Evolutionary conservation across 768 basidiomycete species (phyloP).

Genomic region (Leucosporidium yakuticum): DNA sequence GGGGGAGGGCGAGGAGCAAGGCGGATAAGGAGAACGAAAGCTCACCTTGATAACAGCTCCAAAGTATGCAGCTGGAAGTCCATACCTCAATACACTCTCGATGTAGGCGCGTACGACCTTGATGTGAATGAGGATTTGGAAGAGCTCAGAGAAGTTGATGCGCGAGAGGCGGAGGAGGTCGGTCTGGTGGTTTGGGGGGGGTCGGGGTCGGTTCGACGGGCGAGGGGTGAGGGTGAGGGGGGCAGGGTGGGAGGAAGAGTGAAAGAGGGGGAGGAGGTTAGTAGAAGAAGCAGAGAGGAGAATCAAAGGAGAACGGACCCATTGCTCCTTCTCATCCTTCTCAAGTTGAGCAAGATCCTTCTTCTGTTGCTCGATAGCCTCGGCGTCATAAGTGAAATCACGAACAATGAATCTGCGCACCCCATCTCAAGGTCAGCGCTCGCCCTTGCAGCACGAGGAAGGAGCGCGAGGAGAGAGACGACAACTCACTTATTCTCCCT

Average conservation of each 20-base stretch:
- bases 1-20: neutral
- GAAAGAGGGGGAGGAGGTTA: conserved; percentile 48
- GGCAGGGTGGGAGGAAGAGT: neutral
- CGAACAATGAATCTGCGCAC: conserved; percentile 78
- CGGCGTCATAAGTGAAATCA: conserved; percentile 87
- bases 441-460: neutral
- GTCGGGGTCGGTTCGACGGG: neutral
- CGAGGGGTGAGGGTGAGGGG: neutral
- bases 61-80: conserved; percentile 82
- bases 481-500: conserved; percentile 85
- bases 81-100: conserved; percentile 92
- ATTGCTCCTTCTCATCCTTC: conserved; percentile 87
- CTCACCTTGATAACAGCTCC: conserved; percentile 73
- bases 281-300: too few relatives aligned
- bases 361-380: conserved; percentile 68
- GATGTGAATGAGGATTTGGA: conserved; percentile 86
- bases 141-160: conserved; percentile 94
- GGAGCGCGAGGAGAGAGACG: too few relatives aligned
- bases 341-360: conserved; percentile 74
- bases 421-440: neutral
- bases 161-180: conserved; percentile 83
- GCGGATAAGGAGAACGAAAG: neutral
- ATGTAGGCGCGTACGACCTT: conserved; percentile 87
- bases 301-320: conserved; percentile 59
- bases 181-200: conserved; percentile 52